Base-by-base conservation (phyloP, 1,139 yeast species). In the Yamadazyma taylorii region DNA sequence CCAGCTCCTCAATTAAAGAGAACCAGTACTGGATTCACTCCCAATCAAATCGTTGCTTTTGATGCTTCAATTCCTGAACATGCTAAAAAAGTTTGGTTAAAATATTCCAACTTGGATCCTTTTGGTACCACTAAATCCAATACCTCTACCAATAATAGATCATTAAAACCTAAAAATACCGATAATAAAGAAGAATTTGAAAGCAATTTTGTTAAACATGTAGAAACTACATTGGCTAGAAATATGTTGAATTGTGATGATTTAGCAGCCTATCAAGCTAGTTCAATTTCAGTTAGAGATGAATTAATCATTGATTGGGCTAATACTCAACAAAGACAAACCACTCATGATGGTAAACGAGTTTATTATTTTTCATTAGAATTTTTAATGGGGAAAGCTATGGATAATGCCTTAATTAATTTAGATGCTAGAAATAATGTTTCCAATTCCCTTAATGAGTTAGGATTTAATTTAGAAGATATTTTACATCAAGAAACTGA, bases 321-420 rank as follows among this genome's bases (percentile, higher is more conserved):
- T 56, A 83, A 84, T 60, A 89, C 97, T 35, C 97, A 89, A 64
- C 96, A 89, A 61, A 75, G 79, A 51, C 94, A 87, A 61, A 87
- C 97, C 14, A 63, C 85, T 38, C 80, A 79, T 51, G 95, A 86
- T 58, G 88, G 87, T 37, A 90, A 90, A 65, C 72, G 97, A 47
- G 83, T 89, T 32, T 90, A 90, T 64, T 90, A 89, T 59, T 64
- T 89, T 46, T 85, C 95, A 3, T 71, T 90, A 50, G 97, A 90
- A 64, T 90, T 88, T 59, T 70, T 90, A 48, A 88, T 90, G 96
- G 97, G 97, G 33, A 78, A 96, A 53, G 96, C 97, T 34, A 73
- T 90, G 75, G 97, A 90, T 63, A 90, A 89, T 60, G 96, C 97
- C 28, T 69, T 90, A 66, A 85, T 88, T 62, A 90, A 90, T 61